Base-by-base conservation (phyloP, 1,139 yeast genomes). In the Blastobotrys ciferrii region DNA sequence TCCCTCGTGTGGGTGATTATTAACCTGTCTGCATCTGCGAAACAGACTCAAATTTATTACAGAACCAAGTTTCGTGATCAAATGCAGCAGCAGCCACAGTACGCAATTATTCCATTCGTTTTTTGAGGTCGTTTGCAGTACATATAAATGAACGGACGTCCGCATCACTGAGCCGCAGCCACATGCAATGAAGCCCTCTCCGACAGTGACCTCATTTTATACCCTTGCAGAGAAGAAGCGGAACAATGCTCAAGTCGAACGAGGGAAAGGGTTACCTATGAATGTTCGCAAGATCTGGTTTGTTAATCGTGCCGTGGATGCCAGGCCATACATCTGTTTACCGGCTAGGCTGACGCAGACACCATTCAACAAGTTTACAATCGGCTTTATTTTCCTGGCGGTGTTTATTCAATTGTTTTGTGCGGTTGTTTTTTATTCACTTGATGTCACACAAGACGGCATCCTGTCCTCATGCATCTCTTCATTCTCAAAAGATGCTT, bases 11-110 rank as follows among this genome's bases (percentile, higher is more conserved):
- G 94, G 82, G 92, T 86, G 2, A 51, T 71, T 4, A 66, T 73
- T 3, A 87, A 84, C 60, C 71, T 89, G 20, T 63, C 80, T 0
- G 74, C 79, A 1, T 81, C 92, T 7, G 84, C 95, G 0, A 57
- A 73, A 18, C 85, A 83, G 59, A 74, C 85, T 1, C 74, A 70
- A 57, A 58, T 63, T 12, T 87, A 70, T 63, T 88, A 88, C 62
- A 61, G 66, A 36, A 35, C 44, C 5, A 51, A 58, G 53, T 61
- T 59, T 41, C 51, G 38, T 31, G 61, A 56, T 2, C 40, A 36
- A n/a, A 23, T n/a, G n/a, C n/a, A 23, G 28, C 50, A 65, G 51
- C 52, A 63, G 48, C 64, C 67, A 37, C 53, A 52, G 51, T 57
- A 62, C 63, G 60, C 65, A 1, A 47, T 63, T 2, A 28, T 61